Evolutionary conservation across 768 basidiomycete species (phyloP).

Genomic region (Dacryopinax primogenitus): DNA sequence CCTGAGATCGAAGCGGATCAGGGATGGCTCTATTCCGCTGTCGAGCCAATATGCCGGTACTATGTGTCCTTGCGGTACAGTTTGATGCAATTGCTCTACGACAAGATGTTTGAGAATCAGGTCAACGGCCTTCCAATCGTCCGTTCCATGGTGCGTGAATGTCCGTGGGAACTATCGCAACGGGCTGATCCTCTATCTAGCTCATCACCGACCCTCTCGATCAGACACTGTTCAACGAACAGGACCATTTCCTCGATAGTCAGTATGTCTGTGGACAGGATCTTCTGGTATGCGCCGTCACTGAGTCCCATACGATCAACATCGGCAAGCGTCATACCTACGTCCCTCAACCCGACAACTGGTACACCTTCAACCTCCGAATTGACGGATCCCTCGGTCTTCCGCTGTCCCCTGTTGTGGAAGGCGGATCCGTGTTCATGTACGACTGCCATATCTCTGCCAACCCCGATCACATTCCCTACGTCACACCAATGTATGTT

Average conservation of each 20-base stretch:
- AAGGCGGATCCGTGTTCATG: not conserved
- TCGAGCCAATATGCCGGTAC: slow-evolving; percentile 2
- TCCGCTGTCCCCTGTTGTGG: not conserved
- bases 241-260: not conserved
- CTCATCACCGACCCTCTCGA: slow-evolving; percentile 4
- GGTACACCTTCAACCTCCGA: not conserved
- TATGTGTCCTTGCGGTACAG: not conserved
- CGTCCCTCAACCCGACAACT: not conserved
- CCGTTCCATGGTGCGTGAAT: not conserved
- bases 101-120: slow-evolving; percentile 8
- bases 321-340: not conserved
- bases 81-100: not conserved
- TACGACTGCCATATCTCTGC: slow-evolving; percentile 2
- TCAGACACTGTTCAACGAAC: not conserved
- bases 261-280: slow-evolving; percentile 1
- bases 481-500: slow-evolving; percentile 5
- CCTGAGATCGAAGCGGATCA: not conserved
- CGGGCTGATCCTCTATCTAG: not conserved
- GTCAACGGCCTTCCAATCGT: not conserved
- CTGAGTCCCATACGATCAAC: not conserved
- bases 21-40: not conserved
- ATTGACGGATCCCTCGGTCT: not conserved
- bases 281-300: not conserved
- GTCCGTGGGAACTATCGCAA: not conserved
- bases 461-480: not conserved